These are phyloP conservation scores for Amaranthus tricolor DNA, from an alignment of 179 eudicot genomes.

Conservation along the genomic window DNA sequence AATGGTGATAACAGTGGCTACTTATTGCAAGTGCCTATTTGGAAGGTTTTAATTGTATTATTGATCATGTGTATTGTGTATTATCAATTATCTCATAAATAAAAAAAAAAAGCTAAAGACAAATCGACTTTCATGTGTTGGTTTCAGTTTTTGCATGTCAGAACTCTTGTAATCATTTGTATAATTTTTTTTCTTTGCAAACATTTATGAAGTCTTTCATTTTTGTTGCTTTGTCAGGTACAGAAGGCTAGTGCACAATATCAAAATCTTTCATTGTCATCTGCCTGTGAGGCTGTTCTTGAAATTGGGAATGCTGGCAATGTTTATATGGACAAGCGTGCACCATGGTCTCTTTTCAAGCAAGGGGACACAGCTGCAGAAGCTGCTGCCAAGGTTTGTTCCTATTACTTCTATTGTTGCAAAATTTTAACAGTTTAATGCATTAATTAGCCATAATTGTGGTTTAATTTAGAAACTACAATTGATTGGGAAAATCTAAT, in stretches of 20 bases:
- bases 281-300: slow-evolving; percentile 91
- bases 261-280: slow-evolving; percentile 68
- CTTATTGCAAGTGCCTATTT: background rate
- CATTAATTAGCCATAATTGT: background rate
- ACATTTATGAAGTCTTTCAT: slow-evolving; percentile 3
- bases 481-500: background rate
- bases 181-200: background rate
- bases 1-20: background rate
- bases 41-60: background rate
- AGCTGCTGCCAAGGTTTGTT: slow-evolving; percentile 84
- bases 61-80: background rate
- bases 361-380: slow-evolving; percentile 83
- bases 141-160: slow-evolving; percentile 3
- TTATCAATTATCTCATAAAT: background rate
- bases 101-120: background rate
- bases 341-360: slow-evolving; percentile 98
- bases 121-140: background rate
- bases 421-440: background rate
- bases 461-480: background rate
- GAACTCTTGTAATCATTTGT: background rate
- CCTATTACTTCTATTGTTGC: background rate
- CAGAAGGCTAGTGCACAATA: slow-evolving; percentile 68
- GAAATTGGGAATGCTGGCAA: slow-evolving; percentile 97
- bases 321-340: slow-evolving; percentile 81
- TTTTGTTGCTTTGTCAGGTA: slow-evolving; percentile 43